These are phyloP conservation scores for Penicillium subrubescens DNA, from an alignment of 495 filamentous ascomycete species.

Conservation along the genomic window DNA sequence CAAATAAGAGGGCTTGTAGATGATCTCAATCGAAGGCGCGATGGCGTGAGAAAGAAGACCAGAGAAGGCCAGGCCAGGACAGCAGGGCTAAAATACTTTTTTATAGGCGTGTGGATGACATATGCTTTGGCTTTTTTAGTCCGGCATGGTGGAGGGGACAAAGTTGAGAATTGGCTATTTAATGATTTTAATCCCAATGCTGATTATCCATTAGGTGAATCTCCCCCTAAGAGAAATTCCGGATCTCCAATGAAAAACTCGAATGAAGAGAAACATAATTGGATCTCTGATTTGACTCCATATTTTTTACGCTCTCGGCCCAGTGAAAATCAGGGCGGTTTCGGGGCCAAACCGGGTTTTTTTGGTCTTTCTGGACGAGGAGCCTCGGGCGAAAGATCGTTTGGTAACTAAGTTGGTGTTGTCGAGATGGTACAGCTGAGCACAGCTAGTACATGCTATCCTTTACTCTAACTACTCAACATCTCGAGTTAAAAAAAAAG, in stretches of 20 bases:
- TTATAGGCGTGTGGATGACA: conserved; percentile 16
- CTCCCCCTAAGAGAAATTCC: neutral
- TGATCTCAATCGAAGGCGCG: conserved; percentile 19
- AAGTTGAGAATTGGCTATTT: neutral
- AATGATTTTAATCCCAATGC: neutral
- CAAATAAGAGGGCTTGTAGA: conserved; percentile 26
- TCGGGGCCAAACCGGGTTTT: conserved; percentile 9
- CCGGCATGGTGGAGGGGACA: neutral
- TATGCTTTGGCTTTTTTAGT: neutral
- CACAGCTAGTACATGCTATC: neutral
- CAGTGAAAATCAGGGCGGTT: conserved; percentile 3
- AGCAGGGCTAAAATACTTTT: conserved; percentile 14
- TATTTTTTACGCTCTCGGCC: neutral
- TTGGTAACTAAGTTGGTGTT: neutral
- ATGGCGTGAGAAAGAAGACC: conserved; percentile 29
- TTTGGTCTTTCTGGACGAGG: neutral
- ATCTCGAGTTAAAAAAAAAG: neutral
- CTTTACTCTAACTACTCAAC: neutral
- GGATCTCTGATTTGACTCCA: neutral
- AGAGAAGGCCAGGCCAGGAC: neutral
- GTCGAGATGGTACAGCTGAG: neutral
- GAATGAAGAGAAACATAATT: neutral
- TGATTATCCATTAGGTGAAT: neutral
- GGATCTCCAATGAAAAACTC: neutral
- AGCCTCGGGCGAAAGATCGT: conserved; percentile 3